Evolutionary conservation across 208 protist genomes (phyloP), one percentile per base, ranked within the genome.

Genomic region (Polymyxa betae): DNA sequence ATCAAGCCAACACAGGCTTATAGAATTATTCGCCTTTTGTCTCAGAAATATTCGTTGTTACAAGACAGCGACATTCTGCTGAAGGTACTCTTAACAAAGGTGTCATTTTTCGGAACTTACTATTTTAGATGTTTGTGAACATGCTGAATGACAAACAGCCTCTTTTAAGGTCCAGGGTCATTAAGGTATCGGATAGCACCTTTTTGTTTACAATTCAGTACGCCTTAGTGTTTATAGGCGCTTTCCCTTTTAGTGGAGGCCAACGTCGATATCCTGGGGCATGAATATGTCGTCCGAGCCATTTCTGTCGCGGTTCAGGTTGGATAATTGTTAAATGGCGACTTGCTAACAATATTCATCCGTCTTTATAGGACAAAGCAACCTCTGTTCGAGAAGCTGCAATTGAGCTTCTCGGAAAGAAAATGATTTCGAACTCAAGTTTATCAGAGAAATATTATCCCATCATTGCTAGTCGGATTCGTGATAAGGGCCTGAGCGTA

Each of bases 401-500:
- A 38, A n/a, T 82, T 43, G 72, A 82, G 35, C 72, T 82, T 82
- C 72, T 82, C 35, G 72, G 72, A 43, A 82, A 82, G n/a, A 82
- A 82, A 35, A 43, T 82, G 72, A 5, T 82, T 5, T 35, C 72
- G 16, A 5, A n/a, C 10, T 35, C n/a, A 43, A 16, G 5, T 20
- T n/a, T 82, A 20, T 5, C 72, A 20, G 72, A 82, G 40, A 5
- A 82, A 82, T 82, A 82, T 43, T 82, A 82, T 82, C 35, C n/a
- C 16, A 35, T 82, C 5, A 82, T 82, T 82, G 72, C n/a, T 16
- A n/a, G 16, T 5, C 72, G 72, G 40, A 5, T 82, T 82, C 72
- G 72, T n/a, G 72, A 82, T 35, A 82, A 82, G n/a, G 72, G 72
- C 40, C n/a, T 82, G n/a, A 82, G 72, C 72, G 72, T 82, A 45